Conservation (phyloP, 352 stramenopile genomes). For the Globisporangium apiculatum region DNA sequence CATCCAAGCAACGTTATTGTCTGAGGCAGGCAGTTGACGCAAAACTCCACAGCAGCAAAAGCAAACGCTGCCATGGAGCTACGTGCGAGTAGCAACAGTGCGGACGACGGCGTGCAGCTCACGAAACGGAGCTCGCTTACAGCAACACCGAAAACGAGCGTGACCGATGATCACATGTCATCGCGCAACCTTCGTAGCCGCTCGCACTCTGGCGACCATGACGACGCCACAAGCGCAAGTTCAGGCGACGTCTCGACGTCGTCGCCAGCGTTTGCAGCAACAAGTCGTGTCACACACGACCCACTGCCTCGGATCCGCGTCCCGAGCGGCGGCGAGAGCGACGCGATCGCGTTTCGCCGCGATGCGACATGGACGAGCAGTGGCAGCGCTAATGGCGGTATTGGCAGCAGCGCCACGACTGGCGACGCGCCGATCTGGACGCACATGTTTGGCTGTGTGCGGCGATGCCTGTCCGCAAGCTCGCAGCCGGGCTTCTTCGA, state of each 20-base stretch:
- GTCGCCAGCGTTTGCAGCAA: neutral
- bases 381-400: neutral
- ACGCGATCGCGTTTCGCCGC: slow-evolving; percentile 1
- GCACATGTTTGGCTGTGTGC: slow-evolving; percentile 12
- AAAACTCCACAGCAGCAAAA: neutral
- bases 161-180: neutral
- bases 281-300: neutral
- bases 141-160: neutral
- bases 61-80: too few species aligned
- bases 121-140: slow-evolving; percentile 8
- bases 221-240: slow-evolving; percentile 5
- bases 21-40: neutral
- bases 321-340: neutral
- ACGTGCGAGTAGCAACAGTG: neutral
- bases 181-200: neutral
- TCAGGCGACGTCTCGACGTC: neutral
- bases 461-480: slow-evolving; percentile 10
- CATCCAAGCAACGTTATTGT: too few species aligned
- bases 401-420: neutral
- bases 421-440: slow-evolving; percentile 1
- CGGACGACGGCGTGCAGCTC: neutral
- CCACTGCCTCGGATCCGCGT: slow-evolving; percentile 2
- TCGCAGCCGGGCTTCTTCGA: slow-evolving; percentile 24
- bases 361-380: slow-evolving; percentile 3
- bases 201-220: neutral